These are phyloP conservation scores for Talaromyces marneffei DNA, from an alignment of 2,329 filamentous ascomycete genomes.

Conservation along the genomic window DNA sequence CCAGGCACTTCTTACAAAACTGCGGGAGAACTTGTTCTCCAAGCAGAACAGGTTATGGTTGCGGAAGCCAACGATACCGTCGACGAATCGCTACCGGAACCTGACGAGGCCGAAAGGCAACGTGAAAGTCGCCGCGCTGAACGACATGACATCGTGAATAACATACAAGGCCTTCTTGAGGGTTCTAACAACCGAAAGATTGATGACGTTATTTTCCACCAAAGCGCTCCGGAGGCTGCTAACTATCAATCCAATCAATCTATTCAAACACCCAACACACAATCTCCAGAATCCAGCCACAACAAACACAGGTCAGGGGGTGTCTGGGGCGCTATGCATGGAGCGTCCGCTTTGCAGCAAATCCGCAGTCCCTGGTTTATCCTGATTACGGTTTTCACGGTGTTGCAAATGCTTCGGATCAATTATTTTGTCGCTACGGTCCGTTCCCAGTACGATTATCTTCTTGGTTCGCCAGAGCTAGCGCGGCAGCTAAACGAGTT, in stretches of 20 bases:
- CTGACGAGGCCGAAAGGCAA: conserved; percentile 41
- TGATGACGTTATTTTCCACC: conserved; percentile 18
- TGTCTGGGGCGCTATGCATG: conserved; percentile 83
- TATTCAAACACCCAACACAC: conserved; percentile 24
- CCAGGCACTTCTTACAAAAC: conserved; percentile 76
- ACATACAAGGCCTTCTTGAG: conserved; percentile 69
- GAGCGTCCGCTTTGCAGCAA: conserved; percentile 63
- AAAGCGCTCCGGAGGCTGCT: conserved; percentile 4
- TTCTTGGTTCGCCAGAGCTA: conserved; percentile 57
- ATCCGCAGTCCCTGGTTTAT: conserved; percentile 78
- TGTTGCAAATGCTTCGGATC: conserved; percentile 72
- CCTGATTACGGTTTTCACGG: conserved; percentile 74
- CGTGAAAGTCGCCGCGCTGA: conserved; percentile 54
- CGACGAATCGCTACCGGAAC: conserved; percentile 50
- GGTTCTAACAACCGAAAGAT: conserved; percentile 13
- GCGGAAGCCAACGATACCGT: conserved; percentile 54
- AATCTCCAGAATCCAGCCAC: conserved; percentile 1
- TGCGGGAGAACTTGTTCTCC: conserved; percentile 71
- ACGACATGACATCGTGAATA: conserved; percentile 58
- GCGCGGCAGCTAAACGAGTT: conserved; percentile 71
- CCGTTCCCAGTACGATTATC: conserved; percentile 70
- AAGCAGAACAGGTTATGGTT: conserved; percentile 53
- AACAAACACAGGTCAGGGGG: conserved; percentile 40
- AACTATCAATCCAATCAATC: conserved; percentile 7
- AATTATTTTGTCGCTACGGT: conserved; percentile 92